Percentiles rank a stretch among this genome's conserved stretches.
phyloP scores from a whole-genome alignment of 169 alveolate species.

The Toxoplasma gondii region DNA sequence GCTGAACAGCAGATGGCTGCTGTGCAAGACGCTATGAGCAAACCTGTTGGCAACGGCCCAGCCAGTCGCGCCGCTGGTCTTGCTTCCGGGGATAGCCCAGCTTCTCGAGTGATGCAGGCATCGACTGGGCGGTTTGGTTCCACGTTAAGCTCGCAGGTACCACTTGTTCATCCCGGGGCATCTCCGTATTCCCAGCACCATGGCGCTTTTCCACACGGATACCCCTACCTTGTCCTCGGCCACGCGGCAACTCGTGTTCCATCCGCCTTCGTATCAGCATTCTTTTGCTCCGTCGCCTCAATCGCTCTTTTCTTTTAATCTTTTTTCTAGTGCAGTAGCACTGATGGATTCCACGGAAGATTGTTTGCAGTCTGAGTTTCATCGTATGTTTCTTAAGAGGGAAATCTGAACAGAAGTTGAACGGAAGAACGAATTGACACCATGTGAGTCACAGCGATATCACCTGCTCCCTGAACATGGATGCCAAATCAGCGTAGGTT shows the following conservation, averaged over 20 bases:
- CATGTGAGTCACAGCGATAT: not conserved
- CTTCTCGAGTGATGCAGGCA: not conserved
- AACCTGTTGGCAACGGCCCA: conserved; percentile 22
- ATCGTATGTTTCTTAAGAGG: conserved; percentile 1
- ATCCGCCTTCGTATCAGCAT: not conserved
- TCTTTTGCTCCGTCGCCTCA: not conserved
- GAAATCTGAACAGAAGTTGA: not conserved
- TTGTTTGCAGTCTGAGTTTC: not conserved
- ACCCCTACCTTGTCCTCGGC: not conserved
- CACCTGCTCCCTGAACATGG: conserved; percentile 28
- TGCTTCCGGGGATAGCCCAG: not conserved
- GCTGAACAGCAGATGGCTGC: conserved; percentile 30
- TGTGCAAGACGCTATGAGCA: conserved; percentile 22
- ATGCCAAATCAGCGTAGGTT: not conserved
- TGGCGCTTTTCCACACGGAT: not conserved
- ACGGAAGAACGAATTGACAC: not conserved
- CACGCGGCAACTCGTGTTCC: not conserved
- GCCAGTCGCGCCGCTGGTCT: not conserved
- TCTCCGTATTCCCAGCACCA: not conserved
- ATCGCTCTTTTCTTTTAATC: too few relatives aligned
- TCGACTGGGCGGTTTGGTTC: not conserved
- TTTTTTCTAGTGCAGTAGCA: not conserved
- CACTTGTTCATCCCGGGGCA: not conserved
- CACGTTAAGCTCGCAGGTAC: not conserved
- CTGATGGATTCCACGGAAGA: not conserved